Base-by-base conservation (phyloP, 176 grass and related monocot species). In the Zoysia japonica region DNA sequence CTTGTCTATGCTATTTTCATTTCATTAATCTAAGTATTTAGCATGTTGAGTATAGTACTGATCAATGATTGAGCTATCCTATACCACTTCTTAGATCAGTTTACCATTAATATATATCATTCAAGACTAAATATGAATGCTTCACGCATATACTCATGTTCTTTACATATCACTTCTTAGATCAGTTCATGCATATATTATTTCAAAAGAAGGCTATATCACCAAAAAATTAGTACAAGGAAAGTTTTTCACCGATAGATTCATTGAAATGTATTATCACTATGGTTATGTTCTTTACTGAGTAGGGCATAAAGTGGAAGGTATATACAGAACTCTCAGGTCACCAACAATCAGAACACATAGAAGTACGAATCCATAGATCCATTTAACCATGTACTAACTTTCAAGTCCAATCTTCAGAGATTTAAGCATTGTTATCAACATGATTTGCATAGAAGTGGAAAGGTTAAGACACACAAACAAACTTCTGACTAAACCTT, bases 1-100 rank as follows among this genome's bases (percentile, higher is more conserved):
- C 12, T 54, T 67, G 47, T 5, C 46, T 57, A 41, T 55, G 1
- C 35, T 59, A n/a, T 65, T 56, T 87, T 20, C 43, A 19, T 65
- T 57, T 41, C n/a, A 48, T 43, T n/a, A 56, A 56, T 28, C 2
- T 48, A 71, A 39, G 50, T 49, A 56, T 53, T 65, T 63, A 76
- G 12, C 61, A 47, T 16, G n/a, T 62, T 64, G 57, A 7, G 49
- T 74, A 71, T 40, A 71, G 11, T 38, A 71, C 48, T 74, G 16
- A 12, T 78, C 49, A 72, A 76, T 9, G 13, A 57, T 35, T 44
- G 37, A 59, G 82, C 57, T 61, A 75, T 9, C 47, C 6, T 5
- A 37, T 61, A 9, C 38, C 63, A 67, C 60, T 72, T 48, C 1
- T 11, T 71, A 2, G 2, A 42, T n/a, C 42, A 41, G 3, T 70